phyloP scores from a whole-genome alignment of 306 rosid genomes.

The Mucuna pruriens region DNA sequence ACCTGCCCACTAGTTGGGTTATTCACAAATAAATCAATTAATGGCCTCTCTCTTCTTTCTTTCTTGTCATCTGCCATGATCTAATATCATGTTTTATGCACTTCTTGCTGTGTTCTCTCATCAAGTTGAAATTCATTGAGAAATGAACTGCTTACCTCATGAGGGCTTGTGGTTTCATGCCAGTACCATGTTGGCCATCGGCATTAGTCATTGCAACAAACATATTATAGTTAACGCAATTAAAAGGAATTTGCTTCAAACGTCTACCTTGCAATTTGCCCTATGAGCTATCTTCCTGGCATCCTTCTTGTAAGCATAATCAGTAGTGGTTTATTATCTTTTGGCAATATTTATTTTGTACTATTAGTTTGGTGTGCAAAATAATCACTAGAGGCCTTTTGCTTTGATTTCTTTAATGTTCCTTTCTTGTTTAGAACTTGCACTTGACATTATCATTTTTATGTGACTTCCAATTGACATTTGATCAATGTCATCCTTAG shows the following conservation, averaged over 20 bases:
- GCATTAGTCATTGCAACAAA: neutral
- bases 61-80: constrained; percentile 19
- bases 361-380: neutral
- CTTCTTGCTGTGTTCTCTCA: neutral
- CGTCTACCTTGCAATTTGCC: neutral
- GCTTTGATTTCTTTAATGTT: constrained; percentile 19
- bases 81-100: neutral
- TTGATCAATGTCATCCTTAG: neutral
- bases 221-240: neutral
- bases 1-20: neutral
- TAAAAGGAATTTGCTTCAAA: neutral
- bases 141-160: neutral
- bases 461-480: constrained; percentile 26
- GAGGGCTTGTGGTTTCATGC: neutral
- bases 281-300: neutral
- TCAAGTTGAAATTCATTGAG: neutral
- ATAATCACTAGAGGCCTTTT: neutral
- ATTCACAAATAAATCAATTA: constrained; percentile 3
- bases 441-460: neutral
- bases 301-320: constrained; percentile 13
- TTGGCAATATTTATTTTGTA: neutral
- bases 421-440: constrained; percentile 26
- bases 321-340: neutral
- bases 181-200: neutral
- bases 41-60: constrained; percentile 4